Conservation (phyloP, 1,139 yeast species). For the Meyerozyma smithsonii region DNA sequence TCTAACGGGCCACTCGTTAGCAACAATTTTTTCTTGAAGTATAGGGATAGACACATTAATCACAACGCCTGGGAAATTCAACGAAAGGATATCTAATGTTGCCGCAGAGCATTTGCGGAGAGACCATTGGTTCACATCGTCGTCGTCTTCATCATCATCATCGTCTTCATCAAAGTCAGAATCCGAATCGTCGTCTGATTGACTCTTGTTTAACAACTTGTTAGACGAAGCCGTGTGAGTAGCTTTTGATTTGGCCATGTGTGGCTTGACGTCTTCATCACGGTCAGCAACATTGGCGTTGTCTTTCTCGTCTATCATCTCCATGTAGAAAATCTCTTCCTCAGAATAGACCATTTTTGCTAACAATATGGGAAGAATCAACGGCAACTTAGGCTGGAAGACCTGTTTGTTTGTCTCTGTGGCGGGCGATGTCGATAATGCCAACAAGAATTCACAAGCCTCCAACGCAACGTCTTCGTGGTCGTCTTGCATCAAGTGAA, state of each 20-base stretch:
- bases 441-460: slow-evolving; percentile 87
- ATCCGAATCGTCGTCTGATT: slow-evolving; percentile 27
- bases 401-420: slow-evolving; percentile 46
- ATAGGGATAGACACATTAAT: slow-evolving; percentile 68
- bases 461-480: slow-evolving; percentile 80
- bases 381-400: slow-evolving; percentile 52
- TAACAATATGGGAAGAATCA: slow-evolving; percentile 70
- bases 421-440: slow-evolving; percentile 54
- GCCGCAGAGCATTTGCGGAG: slow-evolving; percentile 93
- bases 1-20: slow-evolving; percentile 78
- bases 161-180: slow-evolving; percentile 51
- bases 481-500: slow-evolving; percentile 68
- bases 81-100: slow-evolving; percentile 76
- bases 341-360: slow-evolving; percentile 86
- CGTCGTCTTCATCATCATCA: slow-evolving; percentile 63
- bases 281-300: slow-evolving; percentile 67
- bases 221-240: slow-evolving; percentile 42
- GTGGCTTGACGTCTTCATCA: slow-evolving; percentile 84
- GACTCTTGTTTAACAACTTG: slow-evolving; percentile 16
- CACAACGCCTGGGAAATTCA: slow-evolving; percentile 63
- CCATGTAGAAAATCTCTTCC: slow-evolving; percentile 69
- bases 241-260: slow-evolving; percentile 62
- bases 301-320: slow-evolving; percentile 66
- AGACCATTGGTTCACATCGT: slow-evolving; percentile 75
- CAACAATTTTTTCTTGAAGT: slow-evolving; percentile 63